These are phyloP conservation scores for Dictyostelium brefeldianum DNA, from an alignment of 78 protist genomes.

Conservation along the genomic window DNA sequence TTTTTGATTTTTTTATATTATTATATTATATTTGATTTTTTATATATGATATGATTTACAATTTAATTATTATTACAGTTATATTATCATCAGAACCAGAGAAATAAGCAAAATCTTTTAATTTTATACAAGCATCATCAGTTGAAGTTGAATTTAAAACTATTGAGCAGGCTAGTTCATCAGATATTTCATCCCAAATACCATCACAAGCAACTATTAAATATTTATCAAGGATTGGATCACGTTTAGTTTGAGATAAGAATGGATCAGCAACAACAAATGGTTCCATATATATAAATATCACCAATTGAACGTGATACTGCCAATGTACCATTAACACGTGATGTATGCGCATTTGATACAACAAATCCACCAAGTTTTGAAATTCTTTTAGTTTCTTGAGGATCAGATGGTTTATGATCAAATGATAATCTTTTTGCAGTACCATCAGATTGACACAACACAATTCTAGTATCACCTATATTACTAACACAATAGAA, in stretches of 20 bases:
- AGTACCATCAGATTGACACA: slow-evolving; percentile 50
- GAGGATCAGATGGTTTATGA: slow-evolving; percentile 89
- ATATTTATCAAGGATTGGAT: slow-evolving; percentile 48
- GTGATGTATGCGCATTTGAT: slow-evolving; percentile 43
- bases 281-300: slow-evolving; percentile 76
- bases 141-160: slow-evolving; percentile 36
- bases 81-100: slow-evolving; percentile 86
- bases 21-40: background rate
- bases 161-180: slow-evolving; percentile 86
- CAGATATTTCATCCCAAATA: slow-evolving; percentile 94
- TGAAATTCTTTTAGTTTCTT: slow-evolving; percentile 86
- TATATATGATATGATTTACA: slow-evolving; percentile 12
- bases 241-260: slow-evolving; percentile 20
- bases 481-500: slow-evolving; percentile 83
- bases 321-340: slow-evolving; percentile 90
- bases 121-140: slow-evolving; percentile 24
- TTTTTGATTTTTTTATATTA: too few relatives aligned
- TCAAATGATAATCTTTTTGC: slow-evolving; percentile 86
- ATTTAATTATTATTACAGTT: slow-evolving; percentile 67
- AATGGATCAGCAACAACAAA: slow-evolving; percentile 77
- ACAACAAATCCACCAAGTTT: slow-evolving; percentile 88
- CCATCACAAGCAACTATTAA: slow-evolving; percentile 96
- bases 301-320: slow-evolving; percentile 93
- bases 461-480: slow-evolving; percentile 94
- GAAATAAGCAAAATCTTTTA: slow-evolving; percentile 70